Evolutionary conservation across 345 rosid species (phyloP).

Genomic region (Leavenworthia alabamica): DNA sequence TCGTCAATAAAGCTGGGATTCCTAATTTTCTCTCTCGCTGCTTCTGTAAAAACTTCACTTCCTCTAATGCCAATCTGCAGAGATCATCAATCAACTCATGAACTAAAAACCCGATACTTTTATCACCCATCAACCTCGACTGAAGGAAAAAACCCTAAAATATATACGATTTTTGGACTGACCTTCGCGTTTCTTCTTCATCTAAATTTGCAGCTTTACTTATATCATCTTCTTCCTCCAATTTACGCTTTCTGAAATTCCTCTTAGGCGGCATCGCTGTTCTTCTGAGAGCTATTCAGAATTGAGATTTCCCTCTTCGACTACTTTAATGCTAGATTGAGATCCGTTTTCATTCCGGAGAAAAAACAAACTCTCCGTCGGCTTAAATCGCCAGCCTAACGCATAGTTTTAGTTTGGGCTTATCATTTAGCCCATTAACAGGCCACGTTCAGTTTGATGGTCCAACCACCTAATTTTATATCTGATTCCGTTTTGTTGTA

Average conservation of each 20-base stretch:
- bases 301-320: not conserved
- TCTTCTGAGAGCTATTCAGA: not conserved
- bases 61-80: slow-evolving; percentile 63
- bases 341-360: not conserved
- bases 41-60: slow-evolving; percentile 90
- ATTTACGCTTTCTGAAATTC: slow-evolving; percentile 64
- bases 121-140: not conserved
- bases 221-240: slow-evolving; percentile 43
- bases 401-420: not conserved
- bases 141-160: slow-evolving; percentile 2
- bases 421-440: not conserved
- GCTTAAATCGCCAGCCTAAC: not conserved
- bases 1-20: slow-evolving; percentile 50
- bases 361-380: not conserved
- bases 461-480: too few relatives aligned
- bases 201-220: slow-evolving; percentile 39
- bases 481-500: too few relatives aligned
- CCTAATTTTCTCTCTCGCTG: slow-evolving; percentile 85
- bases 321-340: not conserved
- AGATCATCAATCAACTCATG: slow-evolving; percentile 4
- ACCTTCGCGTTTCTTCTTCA: slow-evolving; percentile 73
- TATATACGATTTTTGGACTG: not conserved
- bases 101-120: not conserved
- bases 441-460: not conserved
- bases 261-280: slow-evolving; percentile 38